These are phyloP conservation scores for Arctium minus DNA, from an alignment of 129 eudicot species.

Conservation along the genomic window DNA sequence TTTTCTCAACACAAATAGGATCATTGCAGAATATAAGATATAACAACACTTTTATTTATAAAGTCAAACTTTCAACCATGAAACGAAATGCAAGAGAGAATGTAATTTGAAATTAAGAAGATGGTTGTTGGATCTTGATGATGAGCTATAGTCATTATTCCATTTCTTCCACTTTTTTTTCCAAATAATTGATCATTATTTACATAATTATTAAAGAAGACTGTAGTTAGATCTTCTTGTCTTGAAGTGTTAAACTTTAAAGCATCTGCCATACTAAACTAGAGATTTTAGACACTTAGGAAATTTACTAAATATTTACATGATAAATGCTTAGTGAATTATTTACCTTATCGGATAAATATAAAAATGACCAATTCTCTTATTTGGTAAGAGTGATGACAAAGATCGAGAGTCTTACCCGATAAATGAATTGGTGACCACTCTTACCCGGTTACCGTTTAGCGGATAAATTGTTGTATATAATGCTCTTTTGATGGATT, in stretches of 20 bases:
- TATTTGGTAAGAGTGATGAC: too few relatives aligned
- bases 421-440: too few relatives aligned
- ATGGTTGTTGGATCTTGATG: slow-evolving; percentile 34
- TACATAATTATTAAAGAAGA: slow-evolving; percentile 12
- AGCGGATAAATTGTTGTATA: too few relatives aligned
- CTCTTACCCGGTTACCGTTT: too few relatives aligned
- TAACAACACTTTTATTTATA: not conserved
- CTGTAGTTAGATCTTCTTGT: slow-evolving; percentile 16
- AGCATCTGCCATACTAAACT: not conserved
- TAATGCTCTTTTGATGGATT: too few relatives aligned
- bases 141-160: slow-evolving; percentile 21
- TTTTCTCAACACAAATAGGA: not conserved
- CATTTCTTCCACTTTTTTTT: slow-evolving; percentile 13
- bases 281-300: not conserved
- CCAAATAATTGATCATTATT: slow-evolving; percentile 11
- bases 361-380: too few relatives aligned
- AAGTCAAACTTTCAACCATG: not conserved
- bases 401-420: too few relatives aligned
- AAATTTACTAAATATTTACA: too few relatives aligned
- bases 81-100: not conserved
- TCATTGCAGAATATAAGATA: not conserved
- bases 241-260: slow-evolving; percentile 1
- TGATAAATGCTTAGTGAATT: too few relatives aligned
- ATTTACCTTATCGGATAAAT: too few relatives aligned
- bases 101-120: slow-evolving; percentile 8